Base-by-base conservation (phyloP, 2,329 filamentous ascomycete species). In the Penicillium decumbens region DNA sequence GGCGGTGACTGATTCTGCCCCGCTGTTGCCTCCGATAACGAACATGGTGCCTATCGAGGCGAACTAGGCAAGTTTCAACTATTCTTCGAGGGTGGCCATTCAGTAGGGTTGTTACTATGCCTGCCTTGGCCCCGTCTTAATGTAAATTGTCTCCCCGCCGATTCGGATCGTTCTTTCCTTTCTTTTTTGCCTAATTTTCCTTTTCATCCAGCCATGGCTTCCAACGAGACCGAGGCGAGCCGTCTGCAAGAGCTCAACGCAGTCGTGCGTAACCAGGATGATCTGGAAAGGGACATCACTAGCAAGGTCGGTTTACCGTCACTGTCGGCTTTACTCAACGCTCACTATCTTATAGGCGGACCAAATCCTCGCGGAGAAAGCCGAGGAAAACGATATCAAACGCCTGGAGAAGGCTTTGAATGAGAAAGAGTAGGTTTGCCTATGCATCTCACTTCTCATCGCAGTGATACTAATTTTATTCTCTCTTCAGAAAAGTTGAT, bases 271-370 rank as follows among this genome's bases (percentile, higher is more conserved):
- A 84, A 95, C 62, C 92, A 97, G 68, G 85, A 91, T 72, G 91
- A 96, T 51, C 74, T 97, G 18, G 92, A 96, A 69, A 81, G 89
- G 54, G 90, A 95, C 63, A 95, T 97, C 55, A 79, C 81, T 25
- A 76, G 77, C 39, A 80, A 85, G 67, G 71, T 73, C 61, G 42
- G 44, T 24, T n/a, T 18, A 5, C 3, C 18, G 2, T 32, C 27
- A 20, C 15, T 6, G 8, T 9, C 3, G 18, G 25, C 20, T 12
- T 20, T 9, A 35, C 20, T 37, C 35, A 3, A 20, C 5, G 42
- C 54, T 58, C 39, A 53, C 20, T 9, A 4, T 43, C 25, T 13
- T n/a, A 42, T 37, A 75, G 72, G 82, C 82, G 32, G 81, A 84
- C 61, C 75, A 77, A 57, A 63, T 84, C 41, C 74, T 85, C 40